Conservation (phyloP, 306 rosid genomes). For the Pterocarpus macrocarpus region DNA sequence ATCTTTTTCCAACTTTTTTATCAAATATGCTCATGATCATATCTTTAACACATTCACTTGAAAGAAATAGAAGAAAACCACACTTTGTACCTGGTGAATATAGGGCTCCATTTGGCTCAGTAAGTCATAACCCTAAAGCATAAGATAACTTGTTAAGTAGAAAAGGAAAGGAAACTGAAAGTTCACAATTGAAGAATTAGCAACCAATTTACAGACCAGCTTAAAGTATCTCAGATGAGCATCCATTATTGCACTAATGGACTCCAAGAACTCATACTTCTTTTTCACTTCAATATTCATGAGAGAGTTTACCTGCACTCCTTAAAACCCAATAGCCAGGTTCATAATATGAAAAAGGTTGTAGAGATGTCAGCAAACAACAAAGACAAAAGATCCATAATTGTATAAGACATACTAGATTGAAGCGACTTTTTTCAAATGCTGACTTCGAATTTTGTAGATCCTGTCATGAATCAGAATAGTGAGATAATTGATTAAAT, state of each 20-base stretch:
- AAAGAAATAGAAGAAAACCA: slow-evolving; percentile 33
- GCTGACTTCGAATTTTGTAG: slow-evolving; percentile 93
- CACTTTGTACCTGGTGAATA: slow-evolving; percentile 86
- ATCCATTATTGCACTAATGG: slow-evolving; percentile 98
- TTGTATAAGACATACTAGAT: slow-evolving; percentile 79
- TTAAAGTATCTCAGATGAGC: slow-evolving; percentile 97
- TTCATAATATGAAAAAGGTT: slow-evolving; percentile 51
- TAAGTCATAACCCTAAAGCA: slow-evolving; percentile 84
- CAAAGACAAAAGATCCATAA: slow-evolving; percentile 38
- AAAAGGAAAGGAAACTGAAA: slow-evolving; percentile 27
- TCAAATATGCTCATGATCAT: slow-evolving; percentile 12
- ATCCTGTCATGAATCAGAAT: slow-evolving; percentile 65
- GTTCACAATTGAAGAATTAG: slow-evolving; percentile 44
- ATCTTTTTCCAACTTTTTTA: slow-evolving; percentile 23
- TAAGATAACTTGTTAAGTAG: slow-evolving; percentile 48
- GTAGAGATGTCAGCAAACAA: slow-evolving; percentile 32
- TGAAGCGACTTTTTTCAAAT: slow-evolving; percentile 97
- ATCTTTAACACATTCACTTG: slow-evolving; percentile 10
- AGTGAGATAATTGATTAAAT: slow-evolving; percentile 32
- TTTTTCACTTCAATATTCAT: slow-evolving; percentile 93
- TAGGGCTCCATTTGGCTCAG: slow-evolving; percentile 95
- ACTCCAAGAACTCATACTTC: slow-evolving; percentile 94
- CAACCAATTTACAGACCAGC: slow-evolving; percentile 70
- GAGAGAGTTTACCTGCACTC: slow-evolving; percentile 95
- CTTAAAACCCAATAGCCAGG: slow-evolving; percentile 66